Conservation (phyloP, 2,329 filamentous ascomycete species). For the Pseudocercospora fijiensis region DNA sequence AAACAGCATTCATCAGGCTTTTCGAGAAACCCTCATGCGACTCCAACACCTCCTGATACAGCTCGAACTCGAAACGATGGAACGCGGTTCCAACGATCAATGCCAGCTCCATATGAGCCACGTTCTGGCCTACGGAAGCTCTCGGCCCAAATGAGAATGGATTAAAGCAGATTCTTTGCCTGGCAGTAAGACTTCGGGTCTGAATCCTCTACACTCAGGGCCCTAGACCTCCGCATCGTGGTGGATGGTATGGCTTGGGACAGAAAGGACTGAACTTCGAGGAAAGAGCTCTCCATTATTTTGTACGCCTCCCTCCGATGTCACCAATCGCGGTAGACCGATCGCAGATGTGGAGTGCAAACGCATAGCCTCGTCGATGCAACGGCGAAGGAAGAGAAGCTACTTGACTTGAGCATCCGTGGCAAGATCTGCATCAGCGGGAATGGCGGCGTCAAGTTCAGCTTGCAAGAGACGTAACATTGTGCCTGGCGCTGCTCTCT, state of each 20-base stretch:
- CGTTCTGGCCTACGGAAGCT: constrained; percentile 42
- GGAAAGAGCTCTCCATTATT: constrained; percentile 29
- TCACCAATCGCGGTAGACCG: constrained; percentile 29
- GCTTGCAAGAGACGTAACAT: constrained; percentile 30
- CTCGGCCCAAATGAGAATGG: constrained; percentile 41
- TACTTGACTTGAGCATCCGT: constrained; percentile 30
- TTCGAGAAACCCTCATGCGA: constrained; percentile 32
- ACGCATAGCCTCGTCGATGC: constrained; percentile 37
- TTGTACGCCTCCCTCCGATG: constrained; percentile 31
- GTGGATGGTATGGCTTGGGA: constrained; percentile 41
- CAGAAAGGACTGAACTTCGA: constrained; percentile 37
- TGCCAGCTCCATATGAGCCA: constrained; percentile 41
- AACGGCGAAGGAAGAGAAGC: constrained; percentile 34
- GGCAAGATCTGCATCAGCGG: constrained; percentile 20
- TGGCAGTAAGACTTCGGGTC: constrained; percentile 35
- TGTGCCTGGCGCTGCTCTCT: constrained; percentile 31
- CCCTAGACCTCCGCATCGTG: constrained; percentile 40
- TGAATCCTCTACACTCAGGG: constrained; percentile 37
- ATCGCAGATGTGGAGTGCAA: constrained; percentile 37
- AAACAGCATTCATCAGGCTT: constrained; percentile 31
- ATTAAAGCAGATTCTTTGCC: constrained; percentile 39
- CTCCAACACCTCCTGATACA: constrained; percentile 29
- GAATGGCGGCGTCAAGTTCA: constrained; percentile 34
- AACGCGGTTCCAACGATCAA: constrained; percentile 37
- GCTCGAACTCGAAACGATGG: constrained; percentile 30